Evolutionary conservation across 306 rosid genomes (phyloP).

Genomic region (Delonix regia): DNA sequence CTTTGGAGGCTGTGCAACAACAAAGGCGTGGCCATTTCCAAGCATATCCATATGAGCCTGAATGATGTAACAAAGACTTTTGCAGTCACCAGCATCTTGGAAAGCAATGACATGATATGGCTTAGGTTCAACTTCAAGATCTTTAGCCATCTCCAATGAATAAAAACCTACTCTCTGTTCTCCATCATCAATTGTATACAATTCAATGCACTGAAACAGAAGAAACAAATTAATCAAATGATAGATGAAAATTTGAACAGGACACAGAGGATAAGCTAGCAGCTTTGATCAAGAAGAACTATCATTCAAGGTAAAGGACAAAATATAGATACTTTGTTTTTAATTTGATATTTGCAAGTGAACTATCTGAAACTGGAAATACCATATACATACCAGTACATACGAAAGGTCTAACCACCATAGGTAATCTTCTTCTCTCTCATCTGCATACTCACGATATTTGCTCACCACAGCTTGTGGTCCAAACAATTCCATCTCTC

Average conservation of each 20-base stretch:
- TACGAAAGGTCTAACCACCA: conserved; percentile 95
- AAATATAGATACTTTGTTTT: conserved; percentile 6
- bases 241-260: conserved; percentile 3
- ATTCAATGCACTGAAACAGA: conserved; percentile 81
- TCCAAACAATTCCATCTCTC: conserved; percentile 96
- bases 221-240: conserved; percentile 29
- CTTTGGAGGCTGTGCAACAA: conserved; percentile 91
- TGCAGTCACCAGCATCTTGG: conserved; percentile 82
- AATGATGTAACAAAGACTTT: conserved; percentile 82
- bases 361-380: conserved; percentile 27
- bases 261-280: conserved; percentile 1
- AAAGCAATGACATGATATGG: conserved; percentile 90
- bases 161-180: conserved; percentile 81
- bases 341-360: conserved; percentile 23
- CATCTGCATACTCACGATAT: conserved; percentile 82
- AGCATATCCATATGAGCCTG: conserved; percentile 90
- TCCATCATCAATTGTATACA: conserved; percentile 70
- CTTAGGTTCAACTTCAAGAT: conserved; percentile 94
- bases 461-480: conserved; percentile 97
- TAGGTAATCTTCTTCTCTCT: conserved; percentile 81
- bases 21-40: conserved; percentile 82
- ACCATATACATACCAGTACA: conserved; percentile 62
- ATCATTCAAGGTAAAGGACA: conserved; percentile 16
- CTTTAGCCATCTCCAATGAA: conserved; percentile 95
- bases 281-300: conserved; percentile 28